Conservation (phyloP, 352 stramenopile genomes). For the Phytopythium delawarense region DNA sequence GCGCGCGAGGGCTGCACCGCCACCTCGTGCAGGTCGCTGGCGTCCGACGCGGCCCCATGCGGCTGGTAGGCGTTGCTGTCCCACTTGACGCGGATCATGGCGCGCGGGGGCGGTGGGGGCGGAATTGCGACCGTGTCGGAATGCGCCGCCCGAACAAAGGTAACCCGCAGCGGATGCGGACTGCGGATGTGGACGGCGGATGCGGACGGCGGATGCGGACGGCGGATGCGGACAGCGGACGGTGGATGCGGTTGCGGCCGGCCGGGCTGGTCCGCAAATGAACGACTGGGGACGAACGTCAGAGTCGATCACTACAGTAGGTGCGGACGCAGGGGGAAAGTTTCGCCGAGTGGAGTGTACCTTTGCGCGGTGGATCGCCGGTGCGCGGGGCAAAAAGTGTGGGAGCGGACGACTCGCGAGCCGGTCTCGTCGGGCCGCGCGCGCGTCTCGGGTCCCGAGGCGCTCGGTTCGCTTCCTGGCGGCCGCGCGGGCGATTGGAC, state of each 20-base stretch:
- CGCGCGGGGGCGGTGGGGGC: background rate
- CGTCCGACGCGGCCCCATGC: background rate
- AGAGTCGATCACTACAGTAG: no score
- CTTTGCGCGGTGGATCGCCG: background rate
- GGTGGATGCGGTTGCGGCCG: no score
- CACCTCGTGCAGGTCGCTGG: conserved; percentile 1
- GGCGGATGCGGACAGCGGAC: background rate
- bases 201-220: no score
- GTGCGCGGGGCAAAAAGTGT: background rate
- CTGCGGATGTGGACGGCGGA: background rate
- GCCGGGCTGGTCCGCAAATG: no score
- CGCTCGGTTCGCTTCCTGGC: background rate
- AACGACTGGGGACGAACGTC: no score
- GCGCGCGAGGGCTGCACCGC: conserved; percentile 3
- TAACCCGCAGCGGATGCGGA: no score
- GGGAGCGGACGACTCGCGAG: background rate
- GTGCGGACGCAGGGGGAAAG: background rate
- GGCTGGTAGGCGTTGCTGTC: conserved; percentile 20
- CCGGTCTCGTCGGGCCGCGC: background rate
- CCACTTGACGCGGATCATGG: conserved; percentile 77
- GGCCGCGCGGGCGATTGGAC: no score
- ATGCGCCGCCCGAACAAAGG: background rate
- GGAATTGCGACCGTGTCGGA: background rate
- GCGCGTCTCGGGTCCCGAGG: no score
- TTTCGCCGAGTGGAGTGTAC: background rate